These are phyloP conservation scores for Jacaranda copaia DNA, from an alignment of 257 asterid genomes.

Conservation along the genomic window DNA sequence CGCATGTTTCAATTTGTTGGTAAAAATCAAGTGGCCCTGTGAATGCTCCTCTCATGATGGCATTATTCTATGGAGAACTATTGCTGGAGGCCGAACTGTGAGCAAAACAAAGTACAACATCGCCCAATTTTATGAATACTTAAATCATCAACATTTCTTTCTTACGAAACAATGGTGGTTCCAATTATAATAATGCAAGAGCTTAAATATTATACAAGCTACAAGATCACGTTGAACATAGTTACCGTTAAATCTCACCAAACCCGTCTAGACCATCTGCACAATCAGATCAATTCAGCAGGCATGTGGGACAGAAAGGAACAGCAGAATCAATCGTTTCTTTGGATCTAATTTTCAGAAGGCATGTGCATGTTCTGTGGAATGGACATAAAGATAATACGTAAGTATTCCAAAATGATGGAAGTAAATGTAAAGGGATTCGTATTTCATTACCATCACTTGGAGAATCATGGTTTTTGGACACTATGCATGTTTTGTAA, in stretches of 20 bases:
- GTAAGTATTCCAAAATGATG: not conserved
- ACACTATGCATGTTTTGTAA: not conserved
- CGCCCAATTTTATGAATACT: constrained; percentile 4
- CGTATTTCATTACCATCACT: constrained; percentile 8
- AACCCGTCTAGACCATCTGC: constrained; percentile 36
- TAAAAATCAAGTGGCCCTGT: not conserved
- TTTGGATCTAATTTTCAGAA: constrained; percentile 27
- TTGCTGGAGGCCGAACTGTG: not conserved
- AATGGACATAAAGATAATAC: not conserved
- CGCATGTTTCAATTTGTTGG: too few species aligned
- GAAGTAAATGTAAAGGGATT: not conserved
- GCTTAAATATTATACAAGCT: not conserved
- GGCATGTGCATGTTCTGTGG: constrained; percentile 26
- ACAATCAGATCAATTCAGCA: constrained; percentile 18
- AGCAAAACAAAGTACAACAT: not conserved
- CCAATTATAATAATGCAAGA: constrained; percentile 21
- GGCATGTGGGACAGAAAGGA: constrained; percentile 8
- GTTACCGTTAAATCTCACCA: constrained; percentile 32
- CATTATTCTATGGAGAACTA: constrained; percentile 18
- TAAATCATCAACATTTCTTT: not conserved
- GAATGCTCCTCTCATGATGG: not conserved
- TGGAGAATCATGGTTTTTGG: constrained; percentile 13
- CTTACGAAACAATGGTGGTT: constrained; percentile 1
- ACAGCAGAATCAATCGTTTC: not conserved
- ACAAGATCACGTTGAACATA: constrained; percentile 20